phyloP scores from a whole-genome alignment of 257 asterid genomes.

The Parsonsia alboflavescens region DNA sequence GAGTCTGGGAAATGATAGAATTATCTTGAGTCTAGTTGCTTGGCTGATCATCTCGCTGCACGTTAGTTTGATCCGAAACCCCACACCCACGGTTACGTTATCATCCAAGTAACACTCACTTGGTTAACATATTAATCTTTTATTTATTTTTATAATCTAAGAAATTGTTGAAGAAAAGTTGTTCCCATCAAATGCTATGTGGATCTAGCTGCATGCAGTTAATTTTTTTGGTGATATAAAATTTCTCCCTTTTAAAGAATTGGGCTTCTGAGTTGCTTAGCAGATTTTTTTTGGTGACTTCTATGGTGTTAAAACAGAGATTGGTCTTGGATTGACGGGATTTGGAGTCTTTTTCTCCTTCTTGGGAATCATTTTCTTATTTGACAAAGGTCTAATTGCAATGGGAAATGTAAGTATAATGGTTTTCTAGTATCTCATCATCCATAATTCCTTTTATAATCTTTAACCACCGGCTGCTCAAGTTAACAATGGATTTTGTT shows the following conservation, averaged over 20 bases:
- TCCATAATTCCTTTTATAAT: conserved; percentile 10
- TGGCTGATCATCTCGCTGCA: neutral
- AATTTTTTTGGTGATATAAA: neutral
- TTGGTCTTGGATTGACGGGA: conserved; percentile 94
- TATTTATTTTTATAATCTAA: too few relatives aligned
- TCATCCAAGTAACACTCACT: neutral
- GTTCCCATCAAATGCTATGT: neutral
- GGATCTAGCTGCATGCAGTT: neutral
- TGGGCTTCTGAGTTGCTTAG: neutral
- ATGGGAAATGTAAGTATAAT: conserved; percentile 81
- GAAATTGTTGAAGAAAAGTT: neutral
- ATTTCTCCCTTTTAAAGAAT: neutral
- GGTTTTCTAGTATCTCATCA: conserved; percentile 12
- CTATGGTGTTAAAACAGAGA: conserved; percentile 52
- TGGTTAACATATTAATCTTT: too few relatives aligned
- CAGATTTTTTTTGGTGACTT: neutral
- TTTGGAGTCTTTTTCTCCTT: conserved; percentile 85
- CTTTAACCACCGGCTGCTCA: neutral
- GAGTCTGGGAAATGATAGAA: neutral
- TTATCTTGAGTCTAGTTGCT: neutral
- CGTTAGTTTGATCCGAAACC: neutral
- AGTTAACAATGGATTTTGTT: conserved; percentile 4
- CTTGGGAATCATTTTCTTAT: conserved; percentile 80
- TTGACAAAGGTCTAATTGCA: conserved; percentile 90
- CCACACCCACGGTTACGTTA: neutral